Conservation (phyloP, 495 filamentous ascomycete genomes). For the Sporormia fimetaria region DNA sequence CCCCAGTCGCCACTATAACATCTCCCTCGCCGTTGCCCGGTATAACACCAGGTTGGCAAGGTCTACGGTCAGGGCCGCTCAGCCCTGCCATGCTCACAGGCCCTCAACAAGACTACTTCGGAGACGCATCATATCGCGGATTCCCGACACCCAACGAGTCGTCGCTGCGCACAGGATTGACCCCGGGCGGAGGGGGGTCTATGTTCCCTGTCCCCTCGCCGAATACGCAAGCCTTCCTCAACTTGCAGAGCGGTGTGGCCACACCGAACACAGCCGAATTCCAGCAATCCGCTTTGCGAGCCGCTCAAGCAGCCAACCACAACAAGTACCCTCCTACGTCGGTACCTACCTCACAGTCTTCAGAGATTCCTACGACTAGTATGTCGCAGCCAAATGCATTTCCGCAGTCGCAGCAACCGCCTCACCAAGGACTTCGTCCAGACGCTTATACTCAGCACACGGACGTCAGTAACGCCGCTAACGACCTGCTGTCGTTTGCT, state of each 20-base stretch:
- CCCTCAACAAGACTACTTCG: slow-evolving; percentile 65
- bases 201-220: slow-evolving; percentile 94
- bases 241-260: slow-evolving; percentile 66
- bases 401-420: slow-evolving; percentile 31
- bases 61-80: slow-evolving; percentile 79
- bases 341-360: slow-evolving; percentile 41
- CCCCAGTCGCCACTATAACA: slow-evolving; percentile 80
- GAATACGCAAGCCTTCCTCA: slow-evolving; percentile 68
- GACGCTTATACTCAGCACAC: slow-evolving; percentile 63
- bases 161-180: slow-evolving; percentile 79
- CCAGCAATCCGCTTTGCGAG: slow-evolving; percentile 77
- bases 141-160: slow-evolving; percentile 98
- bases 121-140: slow-evolving; percentile 57
- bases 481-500: slow-evolving; percentile 84
- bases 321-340: slow-evolving; percentile 35
- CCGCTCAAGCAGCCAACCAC: slow-evolving; percentile 44
- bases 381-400: slow-evolving; percentile 36
- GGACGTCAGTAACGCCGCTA: slow-evolving; percentile 87
- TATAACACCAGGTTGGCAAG: slow-evolving; percentile 63
- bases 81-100: slow-evolving; percentile 97
- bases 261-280: slow-evolving; percentile 91
- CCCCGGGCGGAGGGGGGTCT: slow-evolving; percentile 89
- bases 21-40: slow-evolving; percentile 77
- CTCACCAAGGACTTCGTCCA: slow-evolving; percentile 35
- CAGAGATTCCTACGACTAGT: slow-evolving; percentile 25